Evolutionary conservation across 768 basidiomycete species (phyloP).

Genomic region (Gloeophyllum trabeum): DNA sequence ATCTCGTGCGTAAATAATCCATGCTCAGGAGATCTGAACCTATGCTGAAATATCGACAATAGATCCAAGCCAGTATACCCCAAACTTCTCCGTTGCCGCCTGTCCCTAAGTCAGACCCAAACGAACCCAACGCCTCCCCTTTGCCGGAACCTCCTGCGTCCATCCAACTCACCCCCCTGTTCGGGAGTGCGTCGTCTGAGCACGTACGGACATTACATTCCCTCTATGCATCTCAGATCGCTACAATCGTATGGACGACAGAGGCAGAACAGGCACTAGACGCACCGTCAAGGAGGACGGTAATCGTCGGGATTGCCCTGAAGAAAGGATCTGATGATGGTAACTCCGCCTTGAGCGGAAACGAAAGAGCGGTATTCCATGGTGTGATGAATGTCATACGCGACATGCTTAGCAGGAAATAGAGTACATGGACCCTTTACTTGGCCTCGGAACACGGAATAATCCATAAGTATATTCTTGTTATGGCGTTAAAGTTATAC

Average conservation of each 20-base stretch:
- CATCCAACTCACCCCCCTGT: slow-evolving; percentile 63
- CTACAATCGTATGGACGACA: slow-evolving; percentile 69
- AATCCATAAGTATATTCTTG: no score
- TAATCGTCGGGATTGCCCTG: slow-evolving; percentile 72
- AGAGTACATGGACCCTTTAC: no score
- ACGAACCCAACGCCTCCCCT: slow-evolving; percentile 19
- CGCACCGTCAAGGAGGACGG: slow-evolving; percentile 32
- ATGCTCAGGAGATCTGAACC: background rate
- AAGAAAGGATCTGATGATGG: slow-evolving; percentile 14
- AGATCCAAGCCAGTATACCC: slow-evolving; percentile 81
- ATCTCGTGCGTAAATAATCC: slow-evolving; percentile 41
- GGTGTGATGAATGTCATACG: slow-evolving; percentile 32
- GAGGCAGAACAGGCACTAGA: slow-evolving; percentile 29
- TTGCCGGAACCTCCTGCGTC: slow-evolving; percentile 60
- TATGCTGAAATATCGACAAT: slow-evolving; percentile 7
- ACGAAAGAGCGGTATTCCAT: slow-evolving; percentile 26
- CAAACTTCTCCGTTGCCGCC: slow-evolving; percentile 42
- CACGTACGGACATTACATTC: slow-evolving; percentile 64
- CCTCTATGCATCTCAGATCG: slow-evolving; percentile 79
- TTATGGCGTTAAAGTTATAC: no score
- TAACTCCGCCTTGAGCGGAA: slow-evolving; percentile 8
- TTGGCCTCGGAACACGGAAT: no score
- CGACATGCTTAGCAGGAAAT: slow-evolving; percentile 18
- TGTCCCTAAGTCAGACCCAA: slow-evolving; percentile 22
- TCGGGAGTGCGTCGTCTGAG: slow-evolving; percentile 65